Evolutionary conservation across 441 rosid species (phyloP).

Genomic region (Viola pubescens): DNA sequence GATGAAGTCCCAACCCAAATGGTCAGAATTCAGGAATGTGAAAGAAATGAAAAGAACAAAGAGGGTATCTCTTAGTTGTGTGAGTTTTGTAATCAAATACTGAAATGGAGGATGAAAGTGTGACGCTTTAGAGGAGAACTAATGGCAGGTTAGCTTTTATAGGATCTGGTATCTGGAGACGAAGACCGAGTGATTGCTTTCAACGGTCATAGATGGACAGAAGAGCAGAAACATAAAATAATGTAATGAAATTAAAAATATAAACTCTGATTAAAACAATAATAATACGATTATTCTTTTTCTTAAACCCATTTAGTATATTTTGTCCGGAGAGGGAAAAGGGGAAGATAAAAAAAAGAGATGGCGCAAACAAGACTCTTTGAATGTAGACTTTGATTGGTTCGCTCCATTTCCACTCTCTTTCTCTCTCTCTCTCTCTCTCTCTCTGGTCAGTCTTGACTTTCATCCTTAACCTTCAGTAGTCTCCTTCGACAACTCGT

Average conservation of each 20-base stretch:
- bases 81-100: neutral
- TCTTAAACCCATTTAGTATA: neutral
- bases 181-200: neutral
- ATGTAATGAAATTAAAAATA: neutral
- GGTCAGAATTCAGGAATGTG: conserved; percentile 10
- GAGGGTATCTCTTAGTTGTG: neutral
- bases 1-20: conserved; percentile 1
- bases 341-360: neutral
- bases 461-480: neutral
- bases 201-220: conserved; percentile 3
- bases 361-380: conserved; percentile 9
- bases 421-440: neutral
- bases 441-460: neutral
- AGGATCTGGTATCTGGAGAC: neutral
- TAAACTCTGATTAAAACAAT: neutral
- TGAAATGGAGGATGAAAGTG: neutral
- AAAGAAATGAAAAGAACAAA: neutral
- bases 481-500: neutral
- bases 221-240: neutral
- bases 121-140: conserved; percentile 3
- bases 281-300: neutral
- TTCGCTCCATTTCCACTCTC: conserved; percentile 1
- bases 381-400: conserved; percentile 20
- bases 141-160: neutral
- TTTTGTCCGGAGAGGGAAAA: neutral